Conservation (phyloP, 1,284 basidiomycete species). For the Vanrija humicola region DNA sequence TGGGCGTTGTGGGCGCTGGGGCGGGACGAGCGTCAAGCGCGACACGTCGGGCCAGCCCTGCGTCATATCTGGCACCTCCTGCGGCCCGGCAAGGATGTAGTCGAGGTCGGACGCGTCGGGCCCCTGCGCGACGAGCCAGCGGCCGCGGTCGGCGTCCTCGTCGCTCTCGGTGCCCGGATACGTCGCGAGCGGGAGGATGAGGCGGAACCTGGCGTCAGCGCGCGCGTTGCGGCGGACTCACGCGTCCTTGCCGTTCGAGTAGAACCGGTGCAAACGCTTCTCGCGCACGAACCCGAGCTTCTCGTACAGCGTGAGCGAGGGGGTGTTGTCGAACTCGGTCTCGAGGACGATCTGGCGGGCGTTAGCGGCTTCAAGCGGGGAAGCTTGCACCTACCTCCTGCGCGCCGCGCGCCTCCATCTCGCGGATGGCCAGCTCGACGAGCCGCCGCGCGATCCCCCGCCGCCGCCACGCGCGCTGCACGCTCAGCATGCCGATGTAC, state of each 20-base stretch:
- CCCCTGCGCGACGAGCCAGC: conserved; percentile 13
- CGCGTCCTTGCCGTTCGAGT: conserved; percentile 67
- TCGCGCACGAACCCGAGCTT: conserved; percentile 91
- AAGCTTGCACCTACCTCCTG: conserved; percentile 65
- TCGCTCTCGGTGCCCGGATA: conserved; percentile 18
- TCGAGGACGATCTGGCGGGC: conserved; percentile 77
- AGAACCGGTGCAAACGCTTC: conserved; percentile 91
- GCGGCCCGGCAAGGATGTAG: conserved; percentile 2
- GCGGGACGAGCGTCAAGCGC: conserved; percentile 1
- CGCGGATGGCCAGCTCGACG: conserved; percentile 69
- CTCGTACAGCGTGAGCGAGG: conserved; percentile 83
- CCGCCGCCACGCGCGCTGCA: conserved; percentile 72
- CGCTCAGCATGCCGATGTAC: conserved; percentile 97
- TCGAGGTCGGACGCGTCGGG: conserved; percentile 1
- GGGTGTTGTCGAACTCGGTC: conserved; percentile 90
- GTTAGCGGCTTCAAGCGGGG: too few relatives aligned
- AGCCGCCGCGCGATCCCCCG: conserved; percentile 81
- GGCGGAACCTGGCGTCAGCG: conserved; percentile 27
- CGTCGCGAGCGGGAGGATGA: conserved; percentile 28
- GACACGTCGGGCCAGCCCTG: neutral
- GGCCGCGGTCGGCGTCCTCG: conserved; percentile 26
- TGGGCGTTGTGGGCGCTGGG: neutral
- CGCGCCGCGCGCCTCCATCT: conserved; percentile 74
- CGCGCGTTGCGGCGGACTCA: conserved; percentile 24
- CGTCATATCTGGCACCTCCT: neutral